A percentile compares a stretch with the other conserved stretches of the same genome.
Conservation (phyloP, 768 basidiomycete species). For the Podaxis sp. region DNA sequence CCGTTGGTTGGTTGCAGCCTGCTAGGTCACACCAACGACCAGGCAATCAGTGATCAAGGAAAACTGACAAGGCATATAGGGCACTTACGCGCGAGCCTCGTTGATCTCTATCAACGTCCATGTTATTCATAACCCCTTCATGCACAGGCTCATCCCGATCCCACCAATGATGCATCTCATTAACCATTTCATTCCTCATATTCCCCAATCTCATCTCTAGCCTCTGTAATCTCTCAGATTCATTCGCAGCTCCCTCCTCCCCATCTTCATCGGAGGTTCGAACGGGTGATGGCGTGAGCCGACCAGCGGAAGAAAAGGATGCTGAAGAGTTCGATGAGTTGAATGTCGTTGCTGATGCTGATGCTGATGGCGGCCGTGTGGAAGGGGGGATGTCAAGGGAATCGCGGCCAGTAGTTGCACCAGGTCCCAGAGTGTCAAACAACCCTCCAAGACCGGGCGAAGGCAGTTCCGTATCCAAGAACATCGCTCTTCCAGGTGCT, state of each 20-base stretch:
- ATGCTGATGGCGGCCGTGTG: neutral
- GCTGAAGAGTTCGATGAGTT: conserved; percentile 9
- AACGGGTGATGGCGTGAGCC: conserved; percentile 5
- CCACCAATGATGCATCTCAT: neutral
- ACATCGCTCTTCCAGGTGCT: neutral
- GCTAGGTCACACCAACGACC: neutral
- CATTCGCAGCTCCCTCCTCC: neutral
- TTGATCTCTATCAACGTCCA: neutral
- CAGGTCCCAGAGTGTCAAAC: conserved; percentile 6
- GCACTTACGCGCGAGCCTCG: neutral
- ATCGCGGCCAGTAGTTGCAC: neutral
- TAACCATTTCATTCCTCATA: conserved; percentile 2
- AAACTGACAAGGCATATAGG: neutral
- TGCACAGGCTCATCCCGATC: neutral
- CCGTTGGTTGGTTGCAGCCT: neutral
- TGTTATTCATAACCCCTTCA: neutral
- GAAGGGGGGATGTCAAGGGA: neutral
- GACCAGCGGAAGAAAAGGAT: conserved; percentile 6
- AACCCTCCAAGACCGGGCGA: conserved; percentile 12
- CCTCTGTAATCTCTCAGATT: neutral
- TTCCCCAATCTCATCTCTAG: conserved; percentile 8
- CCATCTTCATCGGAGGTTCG: conserved; percentile 4
- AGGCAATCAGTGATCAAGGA: neutral
- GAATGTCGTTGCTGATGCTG: neutral
- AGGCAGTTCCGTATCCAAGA: conserved; percentile 13